phyloP scores from a whole-genome alignment of 305 asterid species.

The Vinca major region DNA sequence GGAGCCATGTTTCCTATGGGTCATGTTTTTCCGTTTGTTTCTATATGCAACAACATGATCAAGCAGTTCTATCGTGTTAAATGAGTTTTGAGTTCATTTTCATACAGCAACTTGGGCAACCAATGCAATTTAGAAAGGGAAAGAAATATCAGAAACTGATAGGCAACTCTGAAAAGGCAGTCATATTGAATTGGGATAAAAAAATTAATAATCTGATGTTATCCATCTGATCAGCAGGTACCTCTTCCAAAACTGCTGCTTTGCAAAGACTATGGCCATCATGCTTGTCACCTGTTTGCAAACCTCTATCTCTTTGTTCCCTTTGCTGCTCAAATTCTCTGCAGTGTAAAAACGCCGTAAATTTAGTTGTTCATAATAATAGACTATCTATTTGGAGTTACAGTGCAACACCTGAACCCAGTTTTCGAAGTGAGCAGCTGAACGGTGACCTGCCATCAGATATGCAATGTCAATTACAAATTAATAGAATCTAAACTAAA shows the following conservation, averaged over 20 bases:
- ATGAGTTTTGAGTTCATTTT: not conserved
- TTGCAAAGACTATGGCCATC: conserved; percentile 42
- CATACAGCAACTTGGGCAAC: not conserved
- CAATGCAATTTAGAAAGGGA: conserved; percentile 2
- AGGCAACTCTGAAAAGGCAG: not conserved
- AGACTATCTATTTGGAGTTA: conserved; percentile 16
- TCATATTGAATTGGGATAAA: not conserved
- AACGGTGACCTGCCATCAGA: conserved; percentile 63
- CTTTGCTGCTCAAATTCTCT: conserved; percentile 99
- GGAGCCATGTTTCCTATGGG: not conserved
- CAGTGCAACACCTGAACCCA: conserved; percentile 74
- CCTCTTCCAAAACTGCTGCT: conserved; percentile 37
- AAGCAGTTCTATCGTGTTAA: not conserved
- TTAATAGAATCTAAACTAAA: not conserved
- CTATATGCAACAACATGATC: not conserved
- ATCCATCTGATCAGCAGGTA: conserved; percentile 34
- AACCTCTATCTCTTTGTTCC: conserved; percentile 79
- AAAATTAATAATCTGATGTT: conserved; percentile 31
- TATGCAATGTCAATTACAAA: conserved; percentile 26
- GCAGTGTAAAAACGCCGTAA: conserved; percentile 18
- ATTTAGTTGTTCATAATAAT: conserved; percentile 9
- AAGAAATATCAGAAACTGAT: not conserved
- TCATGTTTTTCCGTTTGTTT: not conserved
- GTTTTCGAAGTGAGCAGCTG: conserved; percentile 98
- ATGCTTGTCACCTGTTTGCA: conserved; percentile 49